Evolutionary conservation across 345 rosid genomes (phyloP).

Genomic region (Schrenkiella parvula): DNA sequence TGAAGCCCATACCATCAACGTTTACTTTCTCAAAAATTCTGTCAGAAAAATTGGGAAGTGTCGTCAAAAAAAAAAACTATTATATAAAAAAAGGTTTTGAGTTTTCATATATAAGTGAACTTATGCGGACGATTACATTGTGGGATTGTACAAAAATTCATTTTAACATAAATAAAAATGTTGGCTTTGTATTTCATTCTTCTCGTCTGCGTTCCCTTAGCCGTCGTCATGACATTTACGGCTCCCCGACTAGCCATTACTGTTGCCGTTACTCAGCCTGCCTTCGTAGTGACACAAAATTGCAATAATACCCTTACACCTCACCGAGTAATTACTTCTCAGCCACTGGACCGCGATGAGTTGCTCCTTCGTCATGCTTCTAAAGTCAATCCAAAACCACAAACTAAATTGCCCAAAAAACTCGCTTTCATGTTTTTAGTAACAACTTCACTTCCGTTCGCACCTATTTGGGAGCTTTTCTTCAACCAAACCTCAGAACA

Average conservation of each 20-base stretch:
- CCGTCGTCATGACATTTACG: conserved; percentile 46
- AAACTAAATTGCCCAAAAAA: conserved; percentile 35
- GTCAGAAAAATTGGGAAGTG: not conserved
- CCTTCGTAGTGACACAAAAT: not conserved
- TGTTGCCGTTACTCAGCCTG: conserved; percentile 12
- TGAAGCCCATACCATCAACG: conserved; percentile 13
- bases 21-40: not conserved
- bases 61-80: too few relatives aligned
- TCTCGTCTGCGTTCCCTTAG: conserved; percentile 58
- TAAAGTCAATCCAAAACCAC: conserved; percentile 31
- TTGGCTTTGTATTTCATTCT: conserved; percentile 38
- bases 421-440: conserved; percentile 69
- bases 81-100: too few relatives aligned
- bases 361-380: conserved; percentile 45
- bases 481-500: conserved; percentile 37
- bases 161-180: conserved; percentile 9
- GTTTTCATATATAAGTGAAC: too few relatives aligned
- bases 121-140: not conserved
- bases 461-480: conserved; percentile 67
- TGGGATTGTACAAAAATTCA: not conserved
- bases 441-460: conserved; percentile 52
- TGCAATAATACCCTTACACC: not conserved
- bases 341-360: conserved; percentile 40
- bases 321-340: conserved; percentile 4
- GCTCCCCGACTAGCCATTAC: conserved; percentile 27